Percentiles rank a stretch among this genome's conserved stretches.
These are phyloP conservation scores for Apiotrichum porosum DNA, from an alignment of 1,284 basidiomycete genomes.

Conservation along the genomic window DNA sequence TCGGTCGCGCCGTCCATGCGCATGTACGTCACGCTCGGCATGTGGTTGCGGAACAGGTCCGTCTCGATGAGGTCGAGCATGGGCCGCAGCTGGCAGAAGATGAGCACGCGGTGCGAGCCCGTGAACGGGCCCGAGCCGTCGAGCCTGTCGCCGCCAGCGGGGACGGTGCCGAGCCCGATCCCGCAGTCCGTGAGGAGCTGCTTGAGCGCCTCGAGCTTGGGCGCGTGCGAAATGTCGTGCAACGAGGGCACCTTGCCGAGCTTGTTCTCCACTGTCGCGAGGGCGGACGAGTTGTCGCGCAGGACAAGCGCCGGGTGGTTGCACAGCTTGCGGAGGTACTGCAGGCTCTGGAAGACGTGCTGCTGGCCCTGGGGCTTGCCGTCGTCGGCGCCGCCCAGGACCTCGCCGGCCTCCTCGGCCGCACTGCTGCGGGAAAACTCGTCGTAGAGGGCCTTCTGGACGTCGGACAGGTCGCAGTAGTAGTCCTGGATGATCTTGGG, in stretches of 20 bases:
- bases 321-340: constrained; percentile 95
- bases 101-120: constrained; percentile 76
- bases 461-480: constrained; percentile 91
- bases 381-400: constrained; percentile 51
- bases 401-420: constrained; percentile 60
- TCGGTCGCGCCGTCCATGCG: constrained; percentile 89
- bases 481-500: constrained; percentile 99
- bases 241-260: constrained; percentile 51
- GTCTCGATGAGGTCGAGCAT: constrained; percentile 98
- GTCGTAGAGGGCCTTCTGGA: constrained; percentile 91
- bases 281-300: constrained; percentile 61
- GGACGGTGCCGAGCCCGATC: constrained; percentile 59
- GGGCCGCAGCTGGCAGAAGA: constrained; percentile 98
- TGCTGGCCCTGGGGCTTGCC: constrained; percentile 57
- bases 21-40: constrained; percentile 98
- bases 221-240: constrained; percentile 82
- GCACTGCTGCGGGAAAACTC: constrained; percentile 82
- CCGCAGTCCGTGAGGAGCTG: constrained; percentile 94
- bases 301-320: constrained; percentile 92
- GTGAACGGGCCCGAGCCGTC: constrained; percentile 62
- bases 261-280: constrained; percentile 61
- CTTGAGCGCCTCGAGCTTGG: constrained; percentile 86
- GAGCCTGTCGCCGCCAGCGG: constrained; percentile 44
- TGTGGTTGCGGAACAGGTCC: constrained; percentile 82
- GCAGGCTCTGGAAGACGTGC: constrained; percentile 92